Conservation (phyloP, 176 grass and related monocot genomes). For the Thinopyrum elongatum region DNA sequence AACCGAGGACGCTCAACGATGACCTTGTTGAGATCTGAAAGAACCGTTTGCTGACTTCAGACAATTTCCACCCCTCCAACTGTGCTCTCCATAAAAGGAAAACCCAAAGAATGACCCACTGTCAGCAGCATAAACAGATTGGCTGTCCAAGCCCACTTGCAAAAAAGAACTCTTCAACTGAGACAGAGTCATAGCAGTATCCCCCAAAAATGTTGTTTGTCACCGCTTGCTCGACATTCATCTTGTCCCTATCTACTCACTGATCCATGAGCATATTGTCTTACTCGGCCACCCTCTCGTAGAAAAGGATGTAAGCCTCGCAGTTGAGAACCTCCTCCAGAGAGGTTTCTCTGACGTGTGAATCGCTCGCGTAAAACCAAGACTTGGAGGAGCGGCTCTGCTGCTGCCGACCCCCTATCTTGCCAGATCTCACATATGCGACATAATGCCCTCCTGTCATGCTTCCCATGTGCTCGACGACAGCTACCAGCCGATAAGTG, state of each 20-base stretch:
- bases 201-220: neutral
- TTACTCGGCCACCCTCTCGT: slow-evolving; percentile 45
- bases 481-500: slow-evolving; percentile 58
- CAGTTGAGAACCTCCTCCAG: slow-evolving; percentile 62
- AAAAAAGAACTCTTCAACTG: neutral
- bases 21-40: slow-evolving; percentile 19
- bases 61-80: slow-evolving; percentile 17
- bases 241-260: slow-evolving; percentile 12
- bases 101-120: neutral
- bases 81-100: slow-evolving; percentile 3
- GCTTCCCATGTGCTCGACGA: slow-evolving; percentile 79
- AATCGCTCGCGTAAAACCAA: slow-evolving; percentile 72
- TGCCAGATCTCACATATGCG: slow-evolving; percentile 60
- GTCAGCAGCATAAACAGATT: slow-evolving; percentile 30
- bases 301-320: slow-evolving; percentile 73
- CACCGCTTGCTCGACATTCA: slow-evolving; percentile 1
- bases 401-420: slow-evolving; percentile 38
- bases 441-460: slow-evolving; percentile 79
- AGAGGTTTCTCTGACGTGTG: slow-evolving; percentile 48
- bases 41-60: neutral
- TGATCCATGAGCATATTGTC: neutral
- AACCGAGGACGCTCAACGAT: neutral
- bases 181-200: neutral
- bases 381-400: slow-evolving; percentile 25
- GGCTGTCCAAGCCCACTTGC: neutral